A percentile compares a stretch with the other conserved stretches of the same genome.
Conservation (phyloP, 164 flowering plant genomes). For the Tetrastigma voinierianum region DNA sequence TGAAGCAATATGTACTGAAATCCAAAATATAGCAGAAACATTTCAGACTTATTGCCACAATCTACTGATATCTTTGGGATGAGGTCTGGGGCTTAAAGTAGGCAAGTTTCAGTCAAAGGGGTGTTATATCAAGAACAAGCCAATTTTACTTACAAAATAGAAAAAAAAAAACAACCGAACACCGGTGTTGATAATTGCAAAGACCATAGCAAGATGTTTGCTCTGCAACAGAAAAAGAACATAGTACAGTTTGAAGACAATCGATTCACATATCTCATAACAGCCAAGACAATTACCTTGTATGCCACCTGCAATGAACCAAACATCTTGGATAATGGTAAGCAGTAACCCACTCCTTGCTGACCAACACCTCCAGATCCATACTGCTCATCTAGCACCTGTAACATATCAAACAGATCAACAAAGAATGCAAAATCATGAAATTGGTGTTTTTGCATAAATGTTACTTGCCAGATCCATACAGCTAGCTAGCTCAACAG, state of each 20-base stretch:
- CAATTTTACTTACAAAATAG: no score
- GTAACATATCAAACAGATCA: conserved; percentile 5
- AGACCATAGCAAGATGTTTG: no score
- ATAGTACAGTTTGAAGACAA: background rate
- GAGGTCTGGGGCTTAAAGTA: no score
- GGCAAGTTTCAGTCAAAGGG: no score
- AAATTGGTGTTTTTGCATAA: background rate
- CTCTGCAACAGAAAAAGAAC: background rate
- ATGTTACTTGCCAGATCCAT: no score
- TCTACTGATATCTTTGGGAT: no score
- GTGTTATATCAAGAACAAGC: no score
- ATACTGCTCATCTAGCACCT: conserved; percentile 68
- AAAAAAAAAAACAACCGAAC: no score
- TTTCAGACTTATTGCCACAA: no score
- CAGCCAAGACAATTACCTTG: conserved; percentile 41
- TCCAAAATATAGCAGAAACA: no score
- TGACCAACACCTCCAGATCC: conserved; percentile 46
- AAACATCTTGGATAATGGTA: conserved; percentile 44
- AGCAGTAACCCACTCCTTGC: conserved; percentile 55
- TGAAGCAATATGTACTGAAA: background rate
- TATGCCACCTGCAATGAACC: conserved; percentile 52
- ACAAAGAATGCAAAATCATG: background rate
- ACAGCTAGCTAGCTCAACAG: no score
- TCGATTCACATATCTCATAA: background rate
- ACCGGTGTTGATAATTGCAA: no score